phyloP scores from a whole-genome alignment of 208 protist genomes.

The Angomonas desouzai region DNA sequence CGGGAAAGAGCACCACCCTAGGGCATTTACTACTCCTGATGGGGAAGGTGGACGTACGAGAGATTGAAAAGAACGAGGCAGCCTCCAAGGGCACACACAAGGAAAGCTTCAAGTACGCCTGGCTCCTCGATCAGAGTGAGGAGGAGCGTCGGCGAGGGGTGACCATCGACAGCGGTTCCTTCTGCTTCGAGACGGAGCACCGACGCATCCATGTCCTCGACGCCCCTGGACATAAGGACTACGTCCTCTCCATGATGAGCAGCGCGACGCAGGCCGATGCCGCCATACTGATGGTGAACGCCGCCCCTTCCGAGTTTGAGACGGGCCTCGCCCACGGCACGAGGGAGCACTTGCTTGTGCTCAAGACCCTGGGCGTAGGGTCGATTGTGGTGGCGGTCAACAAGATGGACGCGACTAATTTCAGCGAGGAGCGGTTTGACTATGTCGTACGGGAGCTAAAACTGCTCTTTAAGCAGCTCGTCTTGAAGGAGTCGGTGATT shows the following conservation, averaged over 20 bases:
- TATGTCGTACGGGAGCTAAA: slow-evolving; percentile 89
- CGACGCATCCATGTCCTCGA: slow-evolving; percentile 83
- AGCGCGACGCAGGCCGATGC: slow-evolving; percentile 97
- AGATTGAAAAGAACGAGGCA: slow-evolving; percentile 88
- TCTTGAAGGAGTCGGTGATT: slow-evolving; percentile 65
- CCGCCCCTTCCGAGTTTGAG: slow-evolving; percentile 96
- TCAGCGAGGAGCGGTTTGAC: slow-evolving; percentile 90
- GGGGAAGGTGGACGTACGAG: slow-evolving; percentile 52
- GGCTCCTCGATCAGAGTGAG: slow-evolving; percentile 93
- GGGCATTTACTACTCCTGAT: slow-evolving; percentile 82
- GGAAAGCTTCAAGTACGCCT: slow-evolving; percentile 96
- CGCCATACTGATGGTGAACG: slow-evolving; percentile 97
- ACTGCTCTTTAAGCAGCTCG: slow-evolving; percentile 91
- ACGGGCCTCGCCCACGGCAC: slow-evolving; percentile 97
- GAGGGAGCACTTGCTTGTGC: slow-evolving; percentile 95
- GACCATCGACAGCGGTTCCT: slow-evolving; percentile 92
- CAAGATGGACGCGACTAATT: slow-evolving; percentile 98
- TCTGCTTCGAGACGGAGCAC: slow-evolving; percentile 90
- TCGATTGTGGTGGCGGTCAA: slow-evolving; percentile 97
- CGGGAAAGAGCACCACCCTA: slow-evolving; percentile 84
- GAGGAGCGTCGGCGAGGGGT: slow-evolving; percentile 94
- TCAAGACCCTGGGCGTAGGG: slow-evolving; percentile 97
- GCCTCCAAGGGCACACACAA: slow-evolving; percentile 80
- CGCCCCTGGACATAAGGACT: slow-evolving; percentile 96
- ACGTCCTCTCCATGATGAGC: slow-evolving; percentile 98